phyloP scores from a whole-genome alignment of 257 asterid genomes.

The Solanum pimpinellifolium region DNA sequence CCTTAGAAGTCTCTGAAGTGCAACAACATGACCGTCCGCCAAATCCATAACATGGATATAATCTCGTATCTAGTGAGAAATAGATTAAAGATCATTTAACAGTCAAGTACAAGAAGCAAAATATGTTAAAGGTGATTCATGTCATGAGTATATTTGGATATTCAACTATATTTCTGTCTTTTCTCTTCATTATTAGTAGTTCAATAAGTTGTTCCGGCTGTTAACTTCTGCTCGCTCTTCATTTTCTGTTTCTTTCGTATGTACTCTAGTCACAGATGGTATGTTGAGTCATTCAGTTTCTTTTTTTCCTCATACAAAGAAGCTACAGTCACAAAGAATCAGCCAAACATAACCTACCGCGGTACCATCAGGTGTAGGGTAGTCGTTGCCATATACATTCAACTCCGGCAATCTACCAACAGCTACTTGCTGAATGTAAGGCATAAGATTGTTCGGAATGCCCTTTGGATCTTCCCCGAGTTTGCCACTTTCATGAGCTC shows the following conservation, averaged over 20 bases:
- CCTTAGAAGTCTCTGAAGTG: slow-evolving; percentile 65
- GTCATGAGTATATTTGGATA: not conserved
- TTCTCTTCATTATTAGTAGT: not conserved
- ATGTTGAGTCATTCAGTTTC: not conserved
- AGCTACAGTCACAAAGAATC: not conserved
- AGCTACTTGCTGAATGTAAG: slow-evolving; percentile 89
- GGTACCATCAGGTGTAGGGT: slow-evolving; percentile 91
- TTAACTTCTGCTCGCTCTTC: not conserved
- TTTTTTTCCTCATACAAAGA: not conserved
- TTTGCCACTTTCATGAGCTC: slow-evolving; percentile 86
- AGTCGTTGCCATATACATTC: slow-evolving; percentile 81
- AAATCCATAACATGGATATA: slow-evolving; percentile 98
- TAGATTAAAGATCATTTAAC: not conserved
- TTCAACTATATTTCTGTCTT: not conserved
- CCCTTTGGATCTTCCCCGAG: slow-evolving; percentile 97
- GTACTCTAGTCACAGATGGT: not conserved
- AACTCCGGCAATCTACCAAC: slow-evolving; percentile 83
- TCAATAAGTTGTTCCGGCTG: not conserved
- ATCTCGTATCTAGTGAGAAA: slow-evolving; percentile 56
- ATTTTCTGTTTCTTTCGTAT: not conserved
- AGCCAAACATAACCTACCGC: slow-evolving; percentile 41
- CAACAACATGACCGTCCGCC: slow-evolving; percentile 93
- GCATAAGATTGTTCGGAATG: slow-evolving; percentile 96
- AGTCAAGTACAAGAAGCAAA: not conserved
- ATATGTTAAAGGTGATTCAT: not conserved